Percentiles rank a stretch among this genome's conserved stretches.
Conservation (phyloP, 2,329 filamentous ascomycete species). For the Penicillium sp. region DNA sequence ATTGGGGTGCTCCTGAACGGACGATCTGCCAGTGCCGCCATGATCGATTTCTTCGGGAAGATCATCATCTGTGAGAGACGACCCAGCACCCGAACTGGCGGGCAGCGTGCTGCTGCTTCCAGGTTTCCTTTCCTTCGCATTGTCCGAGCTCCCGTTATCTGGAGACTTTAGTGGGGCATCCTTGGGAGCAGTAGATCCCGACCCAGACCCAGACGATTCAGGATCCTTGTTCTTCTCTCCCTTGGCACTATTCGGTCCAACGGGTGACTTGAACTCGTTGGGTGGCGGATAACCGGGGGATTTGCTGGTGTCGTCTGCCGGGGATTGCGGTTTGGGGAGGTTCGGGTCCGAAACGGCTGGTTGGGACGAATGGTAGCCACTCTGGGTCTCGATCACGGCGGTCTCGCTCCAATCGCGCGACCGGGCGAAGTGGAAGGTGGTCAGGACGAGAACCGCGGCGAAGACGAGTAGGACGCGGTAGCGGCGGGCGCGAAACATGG, state of each 20-base stretch:
- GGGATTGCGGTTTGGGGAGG: constrained; percentile 5
- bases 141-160: constrained; percentile 8
- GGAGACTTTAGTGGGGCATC: constrained; percentile 6
- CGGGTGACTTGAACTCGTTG: not conserved
- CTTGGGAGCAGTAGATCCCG: not conserved
- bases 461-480: constrained; percentile 51
- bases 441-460: constrained; percentile 44
- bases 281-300: constrained; percentile 7
- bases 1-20: constrained; percentile 27
- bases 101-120: not conserved
- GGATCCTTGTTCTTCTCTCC: not conserved
- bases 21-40: constrained; percentile 37
- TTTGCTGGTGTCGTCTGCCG: constrained; percentile 13
- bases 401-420: constrained; percentile 42
- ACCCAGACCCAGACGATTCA: constrained; percentile 1
- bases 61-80: not conserved
- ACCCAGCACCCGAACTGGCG: no score
- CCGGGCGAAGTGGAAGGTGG: constrained; percentile 55
- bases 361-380: constrained; percentile 5
- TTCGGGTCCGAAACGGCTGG: constrained; percentile 7
- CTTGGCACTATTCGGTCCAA: constrained; percentile 3
- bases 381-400: constrained; percentile 16
- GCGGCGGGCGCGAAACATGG: constrained; percentile 52
- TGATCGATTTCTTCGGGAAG: constrained; percentile 28
- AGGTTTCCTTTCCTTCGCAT: not conserved